Evolutionary conservation across 2,329 filamentous ascomycete species (phyloP).

Genomic region (Gaeumannomyces sp.): DNA sequence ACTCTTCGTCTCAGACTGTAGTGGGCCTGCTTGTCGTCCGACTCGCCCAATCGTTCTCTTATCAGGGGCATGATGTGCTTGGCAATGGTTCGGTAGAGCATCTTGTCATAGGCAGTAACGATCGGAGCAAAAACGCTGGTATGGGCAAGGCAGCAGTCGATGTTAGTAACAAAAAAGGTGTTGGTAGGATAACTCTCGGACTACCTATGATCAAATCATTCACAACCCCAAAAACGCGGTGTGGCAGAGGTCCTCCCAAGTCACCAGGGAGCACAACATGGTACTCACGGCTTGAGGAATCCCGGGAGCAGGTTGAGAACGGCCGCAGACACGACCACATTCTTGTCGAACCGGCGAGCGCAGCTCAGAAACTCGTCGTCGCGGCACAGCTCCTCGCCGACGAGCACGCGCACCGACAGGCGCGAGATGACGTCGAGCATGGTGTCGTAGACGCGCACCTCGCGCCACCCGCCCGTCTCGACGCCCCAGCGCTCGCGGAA

Average conservation of each 20-base stretch:
- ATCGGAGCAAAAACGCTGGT: slow-evolving; percentile 23
- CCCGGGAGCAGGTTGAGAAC: slow-evolving; percentile 23
- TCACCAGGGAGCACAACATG: not conserved
- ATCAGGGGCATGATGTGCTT: slow-evolving; percentile 28
- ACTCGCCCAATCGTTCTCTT: slow-evolving; percentile 23
- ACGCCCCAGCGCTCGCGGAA: slow-evolving; percentile 26
- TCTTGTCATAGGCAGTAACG: slow-evolving; percentile 24
- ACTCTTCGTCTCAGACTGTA: slow-evolving; percentile 17
- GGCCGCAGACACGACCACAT: slow-evolving; percentile 24
- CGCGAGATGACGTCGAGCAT: slow-evolving; percentile 25
- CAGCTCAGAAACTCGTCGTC: slow-evolving; percentile 20
- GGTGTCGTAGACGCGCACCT: slow-evolving; percentile 27
- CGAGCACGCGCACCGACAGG: slow-evolving; percentile 25
- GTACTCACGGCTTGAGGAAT: slow-evolving; percentile 25
- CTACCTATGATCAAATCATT: no score
- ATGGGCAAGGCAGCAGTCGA: not conserved
- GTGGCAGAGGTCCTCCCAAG: no score
- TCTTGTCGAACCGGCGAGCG: slow-evolving; percentile 22
- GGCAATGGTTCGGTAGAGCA: slow-evolving; percentile 25
- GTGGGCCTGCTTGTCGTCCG: slow-evolving; percentile 18
- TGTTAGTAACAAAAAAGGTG: not conserved
- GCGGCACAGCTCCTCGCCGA: slow-evolving; percentile 25
- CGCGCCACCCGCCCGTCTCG: slow-evolving; percentile 21
- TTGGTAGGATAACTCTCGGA: not conserved
- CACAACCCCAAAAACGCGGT: no score